Conservation (phyloP, 2,329 filamentous ascomycete species). For the Penicillium aurantiogriseum region DNA sequence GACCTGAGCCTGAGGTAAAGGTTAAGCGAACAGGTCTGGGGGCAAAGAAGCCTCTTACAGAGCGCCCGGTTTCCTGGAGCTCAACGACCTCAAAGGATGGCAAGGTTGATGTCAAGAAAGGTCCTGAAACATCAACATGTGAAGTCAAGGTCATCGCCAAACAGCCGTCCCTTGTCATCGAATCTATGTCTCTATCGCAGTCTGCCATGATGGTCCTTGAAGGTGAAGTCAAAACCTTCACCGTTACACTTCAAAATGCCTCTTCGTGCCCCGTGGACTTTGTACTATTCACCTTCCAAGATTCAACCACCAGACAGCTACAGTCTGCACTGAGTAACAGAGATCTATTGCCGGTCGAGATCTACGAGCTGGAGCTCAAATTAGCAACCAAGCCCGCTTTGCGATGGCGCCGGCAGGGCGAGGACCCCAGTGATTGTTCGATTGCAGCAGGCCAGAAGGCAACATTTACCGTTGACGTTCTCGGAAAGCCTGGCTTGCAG, state of each 20-base stretch:
- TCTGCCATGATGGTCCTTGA: conserved; percentile 90
- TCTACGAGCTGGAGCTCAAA: conserved; percentile 83
- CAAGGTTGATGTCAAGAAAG: conserved; percentile 34
- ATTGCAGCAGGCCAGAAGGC: conserved; percentile 67
- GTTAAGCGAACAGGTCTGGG: conserved; percentile 71
- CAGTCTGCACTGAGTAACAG: conserved; percentile 73
- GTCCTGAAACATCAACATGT: conserved; percentile 37
- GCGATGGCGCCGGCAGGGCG: conserved; percentile 52
- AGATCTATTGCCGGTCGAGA: conserved; percentile 72
- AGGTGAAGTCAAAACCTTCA: conserved; percentile 77
- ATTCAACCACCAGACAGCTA: conserved; percentile 77
- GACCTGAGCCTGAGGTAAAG: conserved; percentile 66
- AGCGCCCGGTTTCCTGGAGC: conserved; percentile 48
- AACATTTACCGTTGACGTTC: conserved; percentile 77
- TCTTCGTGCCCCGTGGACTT: conserved; percentile 77
- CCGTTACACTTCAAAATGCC: conserved; percentile 75
- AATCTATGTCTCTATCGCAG: conserved; percentile 75
- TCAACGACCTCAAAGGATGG: conserved; percentile 41
- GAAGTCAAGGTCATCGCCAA: conserved; percentile 72
- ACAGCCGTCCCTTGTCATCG: conserved; percentile 74
- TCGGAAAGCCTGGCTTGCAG: conserved; percentile 82
- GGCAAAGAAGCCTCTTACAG: conserved; percentile 52
- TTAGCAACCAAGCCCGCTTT: conserved; percentile 70
- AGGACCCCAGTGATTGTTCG: conserved; percentile 51
- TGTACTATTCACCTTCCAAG: conserved; percentile 81